Percentiles rank a stretch among this genome's conserved stretches.
Evolutionary conservation across 2,329 filamentous ascomycete species (phyloP).

Genomic region (Colletotrichum somersetense): DNA sequence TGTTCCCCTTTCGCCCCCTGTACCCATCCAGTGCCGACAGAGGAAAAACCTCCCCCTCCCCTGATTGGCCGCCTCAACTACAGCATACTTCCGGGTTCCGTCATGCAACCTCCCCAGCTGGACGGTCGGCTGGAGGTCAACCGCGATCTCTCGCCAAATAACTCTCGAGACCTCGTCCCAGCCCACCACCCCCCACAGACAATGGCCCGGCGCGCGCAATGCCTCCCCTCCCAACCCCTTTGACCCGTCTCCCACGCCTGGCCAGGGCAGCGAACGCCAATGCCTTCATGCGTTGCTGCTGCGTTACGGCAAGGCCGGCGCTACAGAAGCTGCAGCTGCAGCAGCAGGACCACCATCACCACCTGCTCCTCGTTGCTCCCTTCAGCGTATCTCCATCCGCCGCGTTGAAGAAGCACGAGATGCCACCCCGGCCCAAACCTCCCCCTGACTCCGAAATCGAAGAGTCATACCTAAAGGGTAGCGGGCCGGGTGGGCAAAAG

Average conservation of each 20-base stretch:
- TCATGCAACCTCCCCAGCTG: conserved; percentile 11
- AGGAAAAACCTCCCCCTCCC: not conserved
- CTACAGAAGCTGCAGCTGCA: not conserved
- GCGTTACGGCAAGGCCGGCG: conserved; percentile 14
- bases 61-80: conserved; percentile 26
- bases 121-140: conserved; percentile 3
- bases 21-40: not conserved
- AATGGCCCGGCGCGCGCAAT: conserved; percentile 38
- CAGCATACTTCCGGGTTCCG: not conserved
- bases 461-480: conserved; percentile 90
- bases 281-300: conserved; percentile 22
- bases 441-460: conserved; percentile 84
- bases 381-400: conserved; percentile 50
- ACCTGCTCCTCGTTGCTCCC: conserved; percentile 36
- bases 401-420: conserved; percentile 61
- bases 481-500: conserved; percentile 94
- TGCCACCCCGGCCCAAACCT: conserved; percentile 80
- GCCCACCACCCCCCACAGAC: conserved; percentile 21
- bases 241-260: conserved; percentile 10
- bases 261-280: conserved; percentile 16
- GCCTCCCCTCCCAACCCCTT: conserved; percentile 19
- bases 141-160: not conserved
- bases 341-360: not conserved
- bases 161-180: conserved; percentile 30
- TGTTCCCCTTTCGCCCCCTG: not conserved